phyloP scores from a whole-genome alignment of 371 early-diverging fungal genomes.

The Syncephalastrum contaminatum region DNA sequence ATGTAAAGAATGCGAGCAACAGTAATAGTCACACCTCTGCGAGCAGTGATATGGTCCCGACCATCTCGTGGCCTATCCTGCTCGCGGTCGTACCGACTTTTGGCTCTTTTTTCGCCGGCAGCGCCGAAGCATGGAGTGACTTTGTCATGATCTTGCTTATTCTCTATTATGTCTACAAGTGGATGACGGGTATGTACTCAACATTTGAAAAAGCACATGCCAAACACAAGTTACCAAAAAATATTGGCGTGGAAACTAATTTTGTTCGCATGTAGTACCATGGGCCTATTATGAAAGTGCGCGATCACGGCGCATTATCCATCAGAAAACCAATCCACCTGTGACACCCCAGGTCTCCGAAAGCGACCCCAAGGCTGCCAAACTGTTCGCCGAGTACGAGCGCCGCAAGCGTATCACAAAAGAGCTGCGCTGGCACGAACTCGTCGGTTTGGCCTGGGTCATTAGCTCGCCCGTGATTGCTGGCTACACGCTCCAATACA shows the following conservation, averaged over 20 bases:
- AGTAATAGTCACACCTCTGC: background rate
- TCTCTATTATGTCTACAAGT: slow-evolving; percentile 64
- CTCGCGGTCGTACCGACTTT: slow-evolving; percentile 63
- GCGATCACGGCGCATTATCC: slow-evolving; percentile 48
- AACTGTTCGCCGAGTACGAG: slow-evolving; percentile 31
- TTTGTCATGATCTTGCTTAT: slow-evolving; percentile 61
- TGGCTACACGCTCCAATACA: slow-evolving; percentile 57
- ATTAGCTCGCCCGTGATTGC: slow-evolving; percentile 56
- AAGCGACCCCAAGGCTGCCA: slow-evolving; percentile 11
- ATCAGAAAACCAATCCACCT: slow-evolving; percentile 18
- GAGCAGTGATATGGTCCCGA: slow-evolving; percentile 16
- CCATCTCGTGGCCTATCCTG: slow-evolving; percentile 64
- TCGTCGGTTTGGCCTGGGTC: slow-evolving; percentile 50
- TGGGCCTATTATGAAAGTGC: slow-evolving; percentile 73
- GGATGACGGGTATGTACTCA: slow-evolving; percentile 60
- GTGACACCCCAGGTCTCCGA: slow-evolving; percentile 7
- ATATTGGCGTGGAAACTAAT: background rate
- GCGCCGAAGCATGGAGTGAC: slow-evolving; percentile 67
- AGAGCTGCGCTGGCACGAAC: slow-evolving; percentile 57
- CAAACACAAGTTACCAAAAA: background rate
- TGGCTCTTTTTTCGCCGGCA: slow-evolving; percentile 65
- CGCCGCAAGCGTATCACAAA: slow-evolving; percentile 32
- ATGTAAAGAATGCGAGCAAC: background rate
- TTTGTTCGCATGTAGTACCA: slow-evolving; percentile 46
- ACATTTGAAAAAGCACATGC: background rate